phyloP scores from a whole-genome alignment of 345 rosid species.

The Salix koriyanagi region DNA sequence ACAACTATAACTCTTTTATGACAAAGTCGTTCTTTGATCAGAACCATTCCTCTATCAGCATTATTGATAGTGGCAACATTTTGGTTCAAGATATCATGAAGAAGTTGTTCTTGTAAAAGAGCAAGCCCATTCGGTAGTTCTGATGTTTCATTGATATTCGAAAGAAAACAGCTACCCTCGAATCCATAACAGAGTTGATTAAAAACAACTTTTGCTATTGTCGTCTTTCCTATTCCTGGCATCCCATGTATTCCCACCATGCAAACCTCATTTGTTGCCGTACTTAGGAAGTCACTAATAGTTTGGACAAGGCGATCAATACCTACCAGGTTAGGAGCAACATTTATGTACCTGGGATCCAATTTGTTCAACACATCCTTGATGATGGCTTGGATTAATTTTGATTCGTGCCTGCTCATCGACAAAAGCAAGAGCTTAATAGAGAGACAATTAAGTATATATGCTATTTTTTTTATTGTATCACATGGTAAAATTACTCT shows the following conservation, averaged over 20 bases:
- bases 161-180: not conserved
- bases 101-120: no score
- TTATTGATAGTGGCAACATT: no score
- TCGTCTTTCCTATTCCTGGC: not conserved
- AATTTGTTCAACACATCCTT: slow-evolving; percentile 24
- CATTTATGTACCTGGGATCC: not conserved
- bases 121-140: not conserved
- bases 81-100: no score
- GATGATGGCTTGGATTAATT: slow-evolving; percentile 26
- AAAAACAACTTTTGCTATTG: not conserved
- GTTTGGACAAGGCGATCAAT: not conserved
- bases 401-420: slow-evolving; percentile 22
- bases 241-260: not conserved
- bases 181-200: not conserved
- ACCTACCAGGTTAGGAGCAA: not conserved
- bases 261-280: not conserved
- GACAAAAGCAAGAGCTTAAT: no score
- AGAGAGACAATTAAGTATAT: not conserved
- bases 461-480: no score
- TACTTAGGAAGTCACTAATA: slow-evolving; percentile 12
- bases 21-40: no score
- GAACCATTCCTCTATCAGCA: no score
- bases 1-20: no score
- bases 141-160: not conserved
- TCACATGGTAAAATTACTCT: no score